Conservation (phyloP, 352 stramenopile genomes). For the Chrysophaeum taylorii region DNA sequence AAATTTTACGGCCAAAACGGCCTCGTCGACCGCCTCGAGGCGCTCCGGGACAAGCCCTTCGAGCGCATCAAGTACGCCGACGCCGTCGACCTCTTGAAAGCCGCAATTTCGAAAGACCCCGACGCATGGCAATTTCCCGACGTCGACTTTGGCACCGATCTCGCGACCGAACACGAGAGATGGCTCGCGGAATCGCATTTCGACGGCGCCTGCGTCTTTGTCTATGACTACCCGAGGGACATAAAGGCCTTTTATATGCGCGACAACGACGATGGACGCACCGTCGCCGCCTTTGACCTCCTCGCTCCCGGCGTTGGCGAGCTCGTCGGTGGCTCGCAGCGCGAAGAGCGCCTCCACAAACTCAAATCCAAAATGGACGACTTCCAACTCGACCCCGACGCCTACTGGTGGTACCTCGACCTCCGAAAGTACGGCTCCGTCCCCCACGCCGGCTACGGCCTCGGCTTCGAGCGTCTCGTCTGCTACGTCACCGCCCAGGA, state of each 20-base stretch:
- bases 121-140: conserved; percentile 60
- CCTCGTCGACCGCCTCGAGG: conserved; percentile 64
- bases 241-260: conserved; percentile 99
- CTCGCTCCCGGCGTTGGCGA: conserved; percentile 90
- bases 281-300: conserved; percentile 91
- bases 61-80: conserved; percentile 83
- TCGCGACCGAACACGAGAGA: conserved; percentile 91
- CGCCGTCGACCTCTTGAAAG: conserved; percentile 79
- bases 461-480: conserved; percentile 95
- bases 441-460: conserved; percentile 89
- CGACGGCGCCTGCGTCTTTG: conserved; percentile 70
- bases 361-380: conserved; percentile 66
- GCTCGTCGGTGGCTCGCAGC: conserved; percentile 88
- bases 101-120: conserved; percentile 69
- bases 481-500: conserved; percentile 93
- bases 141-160: conserved; percentile 83
- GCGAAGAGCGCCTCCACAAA: conserved; percentile 71
- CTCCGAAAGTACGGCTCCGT: conserved; percentile 89
- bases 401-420: conserved; percentile 94
- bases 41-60: conserved; percentile 70
- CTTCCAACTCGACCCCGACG: conserved; percentile 62
- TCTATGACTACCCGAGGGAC: conserved; percentile 92
- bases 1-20: conserved; percentile 69
- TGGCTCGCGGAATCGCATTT: conserved; percentile 78
- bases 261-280: conserved; percentile 84